Evolutionary conservation across 148 eudicot species (phyloP), one percentile per base, ranked within the genome.

Genomic region (Gaultheria prostrata): DNA sequence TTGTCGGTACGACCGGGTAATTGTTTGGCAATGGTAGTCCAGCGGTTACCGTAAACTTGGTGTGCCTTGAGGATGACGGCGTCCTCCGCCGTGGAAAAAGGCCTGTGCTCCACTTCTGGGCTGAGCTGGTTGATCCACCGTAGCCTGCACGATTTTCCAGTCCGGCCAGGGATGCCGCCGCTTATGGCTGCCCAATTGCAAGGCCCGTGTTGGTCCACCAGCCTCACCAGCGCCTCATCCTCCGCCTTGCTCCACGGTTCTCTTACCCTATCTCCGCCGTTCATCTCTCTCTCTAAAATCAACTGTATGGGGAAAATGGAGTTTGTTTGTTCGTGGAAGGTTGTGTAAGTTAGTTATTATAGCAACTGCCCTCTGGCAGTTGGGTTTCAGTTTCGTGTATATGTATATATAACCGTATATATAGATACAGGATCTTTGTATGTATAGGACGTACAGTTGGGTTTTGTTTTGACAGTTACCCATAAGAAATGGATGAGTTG

Each of bases 71-170:
- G 20, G 33, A 93, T 93, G 49, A 83, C 43, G 10, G 56, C 91
- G 72, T 93, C 94, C 86, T 93, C 96, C 9, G 79, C 61, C 0
- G 90, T 84, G 32, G 91, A 86, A 35, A 93, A 91, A 2, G 94
- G 91, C 30, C 89, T 81, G 86, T 90, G 96, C 24, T 93, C 88
- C 5, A 93, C 94, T 1, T 77, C 82, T 1, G 96, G 96, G 85
- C 91, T 90, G 4, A 91, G 88, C 89, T 90, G 96, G 82, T 93
- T 93, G 87, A 93, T 91, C 96, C 96, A 93, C 65, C 96, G 87
- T 0, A 93, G 77, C 20, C 97, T 84, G 81, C 97, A 93, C 2
- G 97, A 93, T 83, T 92, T 93, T 0, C 95, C 95, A 0, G 93
- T 90, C 17, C 97, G 91, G 1, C 93, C 95, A 0, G 93, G 90